Evolutionary conservation across 2,329 filamentous ascomycete species (phyloP).

Genomic region (Fusarium continuum): DNA sequence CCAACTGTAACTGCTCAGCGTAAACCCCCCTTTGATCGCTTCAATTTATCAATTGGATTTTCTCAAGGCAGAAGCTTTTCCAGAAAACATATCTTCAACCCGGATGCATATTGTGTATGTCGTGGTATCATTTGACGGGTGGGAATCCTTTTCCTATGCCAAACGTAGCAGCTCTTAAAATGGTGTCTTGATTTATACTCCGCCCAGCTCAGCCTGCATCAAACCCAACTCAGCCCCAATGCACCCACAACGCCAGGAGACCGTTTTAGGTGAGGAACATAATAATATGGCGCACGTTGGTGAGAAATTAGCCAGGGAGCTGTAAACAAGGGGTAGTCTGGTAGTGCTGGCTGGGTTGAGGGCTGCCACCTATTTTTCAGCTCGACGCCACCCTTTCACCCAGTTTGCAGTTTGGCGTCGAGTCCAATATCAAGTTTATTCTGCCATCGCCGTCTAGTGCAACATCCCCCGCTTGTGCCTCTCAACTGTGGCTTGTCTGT

Average conservation of each 20-base stretch:
- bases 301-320: conserved; percentile 18
- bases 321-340: not conserved
- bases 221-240: not conserved
- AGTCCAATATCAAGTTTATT: not conserved
- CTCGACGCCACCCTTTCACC: not conserved
- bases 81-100: too few relatives aligned
- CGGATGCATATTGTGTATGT: too few relatives aligned
- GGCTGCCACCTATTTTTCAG: conserved; percentile 12
- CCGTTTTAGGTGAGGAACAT: not conserved
- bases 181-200: not conserved
- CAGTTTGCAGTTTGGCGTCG: not conserved
- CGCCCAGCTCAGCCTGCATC: not conserved
- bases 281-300: not conserved
- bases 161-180: too few relatives aligned
- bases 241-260: not conserved
- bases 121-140: too few relatives aligned
- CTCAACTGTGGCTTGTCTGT: conserved; percentile 1
- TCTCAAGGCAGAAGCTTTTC: too few relatives aligned
- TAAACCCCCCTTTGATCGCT: too few relatives aligned
- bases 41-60: too few relatives aligned
- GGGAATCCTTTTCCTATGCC: too few relatives aligned
- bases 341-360: not conserved
- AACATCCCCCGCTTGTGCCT: not conserved
- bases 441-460: not conserved
- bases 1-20: too few relatives aligned